Percentiles rank a stretch among this genome's conserved stretches.
These are phyloP conservation scores for Clausena lansium DNA, from an alignment of 345 rosid species.

Conservation along the genomic window DNA sequence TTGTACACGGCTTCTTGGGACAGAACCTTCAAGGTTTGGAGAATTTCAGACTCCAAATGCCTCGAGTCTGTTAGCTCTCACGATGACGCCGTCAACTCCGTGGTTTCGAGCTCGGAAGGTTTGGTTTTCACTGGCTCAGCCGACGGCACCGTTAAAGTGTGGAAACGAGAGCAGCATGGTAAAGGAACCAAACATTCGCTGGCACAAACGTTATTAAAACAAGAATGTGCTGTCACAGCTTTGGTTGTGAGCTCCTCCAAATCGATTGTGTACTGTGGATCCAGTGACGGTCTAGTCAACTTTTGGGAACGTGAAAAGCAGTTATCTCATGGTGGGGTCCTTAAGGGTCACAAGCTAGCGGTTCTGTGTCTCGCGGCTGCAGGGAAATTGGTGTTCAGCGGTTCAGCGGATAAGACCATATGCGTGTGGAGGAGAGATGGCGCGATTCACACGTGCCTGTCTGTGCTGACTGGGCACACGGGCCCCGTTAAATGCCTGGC, in stretches of 20 bases:
- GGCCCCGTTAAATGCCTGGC: constrained; percentile 95
- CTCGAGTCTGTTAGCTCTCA: constrained; percentile 80
- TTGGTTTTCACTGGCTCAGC: constrained; percentile 86
- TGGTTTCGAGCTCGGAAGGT: constrained; percentile 49
- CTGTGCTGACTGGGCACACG: constrained; percentile 83
- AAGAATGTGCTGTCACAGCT: constrained; percentile 90
- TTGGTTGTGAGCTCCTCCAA: constrained; percentile 52
- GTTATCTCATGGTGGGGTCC: constrained; percentile 69
- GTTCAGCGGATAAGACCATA: constrained; percentile 95
- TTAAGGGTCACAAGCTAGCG: constrained; percentile 86
- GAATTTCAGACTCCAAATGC: constrained; percentile 82
- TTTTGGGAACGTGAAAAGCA: constrained; percentile 79
- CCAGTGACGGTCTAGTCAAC: constrained; percentile 88
- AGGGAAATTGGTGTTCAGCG: constrained; percentile 77
- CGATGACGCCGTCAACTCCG: constrained; percentile 92
- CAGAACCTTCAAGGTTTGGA: constrained; percentile 87
- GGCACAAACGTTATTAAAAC: constrained; percentile 59
- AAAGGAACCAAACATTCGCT: constrained; percentile 59
- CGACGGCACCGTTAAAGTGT: constrained; percentile 86
- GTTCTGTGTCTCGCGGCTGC: constrained; percentile 76
- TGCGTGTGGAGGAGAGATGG: constrained; percentile 89
- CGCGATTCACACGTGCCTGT: constrained; percentile 67
- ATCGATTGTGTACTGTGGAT: constrained; percentile 67
- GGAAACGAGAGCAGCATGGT: constrained; percentile 61
- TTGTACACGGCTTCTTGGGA: constrained; percentile 96